Evolutionary conservation across 2,329 filamentous ascomycete genomes (phyloP).

Genomic region (Fusarium nematophilum): DNA sequence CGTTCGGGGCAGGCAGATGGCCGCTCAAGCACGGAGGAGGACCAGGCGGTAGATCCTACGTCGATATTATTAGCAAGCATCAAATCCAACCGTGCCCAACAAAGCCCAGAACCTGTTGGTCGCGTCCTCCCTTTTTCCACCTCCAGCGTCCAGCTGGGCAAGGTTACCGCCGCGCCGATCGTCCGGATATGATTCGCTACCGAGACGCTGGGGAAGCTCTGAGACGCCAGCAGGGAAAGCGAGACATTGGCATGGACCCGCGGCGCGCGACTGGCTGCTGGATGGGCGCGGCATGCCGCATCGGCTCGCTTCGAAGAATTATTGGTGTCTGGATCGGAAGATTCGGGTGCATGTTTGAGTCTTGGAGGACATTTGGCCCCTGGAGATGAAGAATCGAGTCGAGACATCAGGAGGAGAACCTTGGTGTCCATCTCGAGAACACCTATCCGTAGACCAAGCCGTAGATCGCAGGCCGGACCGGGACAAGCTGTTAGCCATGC

Average conservation of each 20-base stretch:
- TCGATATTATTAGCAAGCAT: constrained; percentile 4
- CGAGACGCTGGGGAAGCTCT: constrained; percentile 42
- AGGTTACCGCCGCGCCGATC: constrained; percentile 42
- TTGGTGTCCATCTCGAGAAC: too few species aligned
- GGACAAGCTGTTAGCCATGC: not conserved
- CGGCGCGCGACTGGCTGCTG: constrained; percentile 12
- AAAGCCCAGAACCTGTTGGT: constrained; percentile 21
- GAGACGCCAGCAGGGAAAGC: constrained; percentile 32
- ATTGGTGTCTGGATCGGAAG: not conserved
- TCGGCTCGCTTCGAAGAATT: constrained; percentile 17
- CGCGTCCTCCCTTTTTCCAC: not conserved
- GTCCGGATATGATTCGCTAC: constrained; percentile 48
- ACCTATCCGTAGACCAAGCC: too few species aligned
- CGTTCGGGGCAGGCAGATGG: not conserved
- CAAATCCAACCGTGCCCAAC: not conserved
- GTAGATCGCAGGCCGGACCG: too few species aligned
- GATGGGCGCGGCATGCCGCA: constrained; percentile 5
- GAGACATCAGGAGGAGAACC: too few species aligned
- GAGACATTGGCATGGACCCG: constrained; percentile 32
- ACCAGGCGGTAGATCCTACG: too few species aligned
- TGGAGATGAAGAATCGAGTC: too few species aligned
- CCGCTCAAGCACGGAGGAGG: not conserved
- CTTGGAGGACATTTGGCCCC: too few species aligned
- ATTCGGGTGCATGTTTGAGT: not conserved
- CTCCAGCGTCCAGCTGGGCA: constrained; percentile 44